Evolutionary conservation across 2,329 filamentous ascomycete species (phyloP), one percentile per base, ranked within the genome.

Genomic region (Verticillium nubilum): DNA sequence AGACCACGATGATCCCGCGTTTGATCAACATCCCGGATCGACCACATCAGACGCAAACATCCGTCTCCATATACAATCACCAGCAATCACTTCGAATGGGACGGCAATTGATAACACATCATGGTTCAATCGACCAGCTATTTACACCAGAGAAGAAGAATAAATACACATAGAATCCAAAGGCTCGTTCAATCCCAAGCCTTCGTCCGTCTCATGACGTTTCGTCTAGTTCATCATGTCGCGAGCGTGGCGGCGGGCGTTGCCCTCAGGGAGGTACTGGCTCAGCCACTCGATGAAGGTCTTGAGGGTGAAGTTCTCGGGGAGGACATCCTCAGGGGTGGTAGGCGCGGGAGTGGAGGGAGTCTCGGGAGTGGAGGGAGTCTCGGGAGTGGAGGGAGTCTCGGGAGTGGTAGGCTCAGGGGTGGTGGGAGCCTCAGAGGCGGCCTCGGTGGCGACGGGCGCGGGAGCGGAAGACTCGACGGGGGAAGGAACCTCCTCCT

Each of bases 211-310:
- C 35, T 37, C 35, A 31, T 31, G 29, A 31, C 29, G 35, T 37
- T n/a, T 37, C 35, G 42, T 26, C 42, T 50, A 50, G 42, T 50
- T 50, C 42, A 50, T 50, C 42, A 50, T 50, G 42, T 50, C 42
- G 42, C 42, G 42, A 19, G 42, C 42, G 42, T 50, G 42, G 42
- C 42, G 42, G 42, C 42, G 42, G n/a, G 42, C 19, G 42, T 50
- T 50, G n/a, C 42, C 42, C 42, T 50, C 42, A 19, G 42, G 42
- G 19, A 50, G 42, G 42, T 50, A 50, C 42, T 50, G 42, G 42
- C 42, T 50, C 42, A 60, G 56, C 59, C 59, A 60, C 26, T 28
- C 29, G 13, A 60, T 60, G 35, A 60, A 60, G 53, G 56, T 60
- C 15, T 60, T 33, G 26, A 60, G 56, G 23, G 59, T 60, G 56